Evolutionary conservation across 305 asterid genomes (phyloP).

Genomic region (Solanum hybrid): DNA sequence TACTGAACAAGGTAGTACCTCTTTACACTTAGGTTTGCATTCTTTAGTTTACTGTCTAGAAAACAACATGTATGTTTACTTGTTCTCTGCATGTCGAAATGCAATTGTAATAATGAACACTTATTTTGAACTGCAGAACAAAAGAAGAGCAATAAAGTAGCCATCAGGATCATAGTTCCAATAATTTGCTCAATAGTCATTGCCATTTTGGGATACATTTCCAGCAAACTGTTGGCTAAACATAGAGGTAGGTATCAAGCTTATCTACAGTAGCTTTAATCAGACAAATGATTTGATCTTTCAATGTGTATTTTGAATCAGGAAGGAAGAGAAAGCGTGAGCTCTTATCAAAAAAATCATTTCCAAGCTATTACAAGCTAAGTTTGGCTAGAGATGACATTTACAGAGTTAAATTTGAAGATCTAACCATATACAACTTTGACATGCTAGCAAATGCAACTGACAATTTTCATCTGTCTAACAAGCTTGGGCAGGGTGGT

Average conservation of each 20-base stretch:
- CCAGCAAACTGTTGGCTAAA: constrained; percentile 32
- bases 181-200: constrained; percentile 22
- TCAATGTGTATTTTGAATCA: neutral
- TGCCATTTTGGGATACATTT: constrained; percentile 18
- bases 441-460: constrained; percentile 40
- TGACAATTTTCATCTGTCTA: constrained; percentile 23
- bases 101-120: neutral
- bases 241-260: constrained; percentile 9
- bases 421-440: constrained; percentile 36
- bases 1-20: constrained; percentile 29
- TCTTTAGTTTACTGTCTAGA: neutral
- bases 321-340: constrained; percentile 5
- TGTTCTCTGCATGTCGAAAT: neutral
- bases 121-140: constrained; percentile 12
- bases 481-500: constrained; percentile 64
- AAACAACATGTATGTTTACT: neutral
- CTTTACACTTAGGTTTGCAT: neutral
- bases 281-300: neutral
- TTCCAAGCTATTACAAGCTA: constrained; percentile 1
- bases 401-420: constrained; percentile 28
- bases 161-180: constrained; percentile 21
- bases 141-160: constrained; percentile 19
- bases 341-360: neutral
- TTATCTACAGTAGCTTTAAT: neutral
- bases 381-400: constrained; percentile 16